phyloP scores from a whole-genome alignment of 2,329 filamentous ascomycete species.

The Leptoxyphium fumago region DNA sequence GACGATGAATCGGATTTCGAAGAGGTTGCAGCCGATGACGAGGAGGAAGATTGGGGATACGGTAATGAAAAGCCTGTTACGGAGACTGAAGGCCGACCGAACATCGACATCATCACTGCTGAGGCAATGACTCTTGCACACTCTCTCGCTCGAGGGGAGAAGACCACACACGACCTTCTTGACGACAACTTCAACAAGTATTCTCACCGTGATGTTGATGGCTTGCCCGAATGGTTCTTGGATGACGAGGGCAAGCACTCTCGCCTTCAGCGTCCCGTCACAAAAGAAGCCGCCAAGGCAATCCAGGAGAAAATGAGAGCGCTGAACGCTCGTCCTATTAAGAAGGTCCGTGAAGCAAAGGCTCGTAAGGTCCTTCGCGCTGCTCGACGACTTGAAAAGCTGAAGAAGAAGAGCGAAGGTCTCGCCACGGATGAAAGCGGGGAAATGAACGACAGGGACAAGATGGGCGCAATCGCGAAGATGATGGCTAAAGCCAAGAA shows the following conservation, averaged over 20 bases:
- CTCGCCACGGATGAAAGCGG: slow-evolving; percentile 61
- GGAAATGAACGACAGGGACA: slow-evolving; percentile 88
- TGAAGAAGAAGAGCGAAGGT: slow-evolving; percentile 92
- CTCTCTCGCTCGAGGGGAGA: slow-evolving; percentile 73
- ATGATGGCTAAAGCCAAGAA: slow-evolving; percentile 69
- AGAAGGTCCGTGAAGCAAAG: slow-evolving; percentile 95
- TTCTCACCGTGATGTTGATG: slow-evolving; percentile 78
- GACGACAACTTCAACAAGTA: slow-evolving; percentile 93
- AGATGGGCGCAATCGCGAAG: slow-evolving; percentile 69
- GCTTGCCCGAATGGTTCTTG: slow-evolving; percentile 92
- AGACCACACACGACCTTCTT: slow-evolving; percentile 60
- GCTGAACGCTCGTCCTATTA: slow-evolving; percentile 90
- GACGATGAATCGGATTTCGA: slow-evolving; percentile 14
- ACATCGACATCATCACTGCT: slow-evolving; percentile 98
- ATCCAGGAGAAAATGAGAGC: slow-evolving; percentile 92
- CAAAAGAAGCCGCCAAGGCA: slow-evolving; percentile 72
- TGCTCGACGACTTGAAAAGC: slow-evolving; percentile 77
- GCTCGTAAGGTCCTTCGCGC: slow-evolving; percentile 95
- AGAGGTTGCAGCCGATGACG: slow-evolving; percentile 21
- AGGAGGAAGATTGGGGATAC: slow-evolving; percentile 44
- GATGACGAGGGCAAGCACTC: slow-evolving; percentile 83
- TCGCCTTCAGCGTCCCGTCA: slow-evolving; percentile 75
- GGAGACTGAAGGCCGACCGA: slow-evolving; percentile 42
- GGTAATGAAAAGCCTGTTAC: slow-evolving; percentile 43
- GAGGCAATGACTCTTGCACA: slow-evolving; percentile 98